Evolutionary conservation across 1,139 yeast genomes (phyloP), one percentile per base, ranked within the genome.

Genomic region (Candida tropicalis): DNA sequence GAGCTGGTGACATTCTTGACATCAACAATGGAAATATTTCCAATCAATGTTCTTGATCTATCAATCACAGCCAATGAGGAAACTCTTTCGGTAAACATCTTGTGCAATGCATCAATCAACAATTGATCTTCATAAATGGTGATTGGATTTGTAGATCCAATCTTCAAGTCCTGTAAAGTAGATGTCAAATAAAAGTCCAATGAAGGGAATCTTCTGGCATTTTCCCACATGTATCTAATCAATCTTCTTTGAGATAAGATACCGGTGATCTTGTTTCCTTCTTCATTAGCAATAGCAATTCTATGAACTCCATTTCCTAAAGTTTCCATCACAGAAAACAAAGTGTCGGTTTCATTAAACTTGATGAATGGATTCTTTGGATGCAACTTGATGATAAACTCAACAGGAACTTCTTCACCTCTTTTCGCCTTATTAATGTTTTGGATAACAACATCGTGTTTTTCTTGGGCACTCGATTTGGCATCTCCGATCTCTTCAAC

Each of bases 11-110:
- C 89, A 53, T 88, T 82, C 56, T 85, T 83, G 29, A 90, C 97
- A 64, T 93, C 99, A 1, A 95, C 95, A 37, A 91, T 91, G 4
- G 96, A 87, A 40, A 93, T 91, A 63, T 93, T 93, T 29, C 98
- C 99, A 41, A 91, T 70, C 48, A 93, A 71, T 56, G 84, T 80
- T 54, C 81, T 73, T 51, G 83, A 79, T 47, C 81, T 70, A 66
- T 93, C 98, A 43, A 91, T 87, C n/a, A 93, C 97, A 0, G 99
- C 98, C 42, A 93, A 77, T 20, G 97, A 90, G 5, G 95, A 85
- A 28, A 93, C 89, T 52, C 91, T 81, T 53, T 87, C 87, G 38
- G 73, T 72, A 62, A 87, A 88, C 98, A 93, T 91, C 56, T 82
- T 83, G 55, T 81, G 73, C 46, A 93, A 75, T 0, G 97, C 98